Percentiles rank a stretch among this genome's conserved stretches.
Evolutionary conservation across 2,329 filamentous ascomycete genomes (phyloP).

Genomic region (Zasmidium citrigriseum): DNA sequence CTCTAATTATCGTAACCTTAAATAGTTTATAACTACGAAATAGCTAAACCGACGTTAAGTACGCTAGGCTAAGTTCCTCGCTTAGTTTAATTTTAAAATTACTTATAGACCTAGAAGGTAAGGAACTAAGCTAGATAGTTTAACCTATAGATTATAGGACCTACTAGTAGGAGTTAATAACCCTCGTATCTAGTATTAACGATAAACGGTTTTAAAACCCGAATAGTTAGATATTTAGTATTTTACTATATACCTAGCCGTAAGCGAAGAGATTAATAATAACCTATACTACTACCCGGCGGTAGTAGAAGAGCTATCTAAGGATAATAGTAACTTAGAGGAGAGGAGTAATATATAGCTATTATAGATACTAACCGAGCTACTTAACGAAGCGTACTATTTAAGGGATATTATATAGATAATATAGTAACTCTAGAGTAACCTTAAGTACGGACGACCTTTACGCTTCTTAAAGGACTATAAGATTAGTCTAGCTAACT

Average conservation of each 20-base stretch:
- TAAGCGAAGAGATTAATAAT: too few species aligned
- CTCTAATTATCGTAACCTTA: constrained; percentile 34
- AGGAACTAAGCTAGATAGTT: neutral
- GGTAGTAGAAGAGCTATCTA: too few species aligned
- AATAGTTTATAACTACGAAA: constrained; percentile 35
- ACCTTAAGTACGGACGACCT: neutral
- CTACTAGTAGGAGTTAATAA: neutral
- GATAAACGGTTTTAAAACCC: neutral
- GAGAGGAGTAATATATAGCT: too few species aligned
- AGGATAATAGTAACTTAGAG: too few species aligned
- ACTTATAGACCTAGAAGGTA: constrained; percentile 14
- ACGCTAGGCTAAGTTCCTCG: constrained; percentile 28
- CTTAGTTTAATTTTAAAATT: constrained; percentile 31
- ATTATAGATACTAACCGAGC: too few species aligned
- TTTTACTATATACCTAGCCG: neutral
- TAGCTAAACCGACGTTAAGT: constrained; percentile 31
- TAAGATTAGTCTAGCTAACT: neutral
- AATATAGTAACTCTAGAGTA: too few species aligned
- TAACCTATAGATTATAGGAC: neutral
- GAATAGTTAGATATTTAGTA: neutral
- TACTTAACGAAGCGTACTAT: too few species aligned
- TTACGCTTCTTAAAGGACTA: neutral
- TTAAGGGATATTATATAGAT: neutral
- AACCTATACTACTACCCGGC: too few species aligned
- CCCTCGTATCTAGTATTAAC: neutral